These are phyloP conservation scores for Rhodamnia argentea DNA, from an alignment of 345 rosid genomes.

Conservation along the genomic window DNA sequence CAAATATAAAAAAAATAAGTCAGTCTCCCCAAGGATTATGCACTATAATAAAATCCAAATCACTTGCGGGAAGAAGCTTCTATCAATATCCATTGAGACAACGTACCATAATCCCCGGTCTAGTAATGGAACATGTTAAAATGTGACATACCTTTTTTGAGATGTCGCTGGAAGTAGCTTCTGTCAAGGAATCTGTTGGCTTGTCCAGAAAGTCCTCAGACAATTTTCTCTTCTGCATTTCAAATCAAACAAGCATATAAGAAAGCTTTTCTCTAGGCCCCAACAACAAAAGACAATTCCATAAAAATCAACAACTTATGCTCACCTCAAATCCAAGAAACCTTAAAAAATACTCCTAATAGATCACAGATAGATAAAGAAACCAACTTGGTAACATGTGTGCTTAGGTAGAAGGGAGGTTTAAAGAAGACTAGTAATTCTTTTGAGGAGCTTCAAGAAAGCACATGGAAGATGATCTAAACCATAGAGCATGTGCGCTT, in stretches of 20 bases:
- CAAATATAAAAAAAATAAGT: too few species aligned
- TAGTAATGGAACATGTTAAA: too few species aligned
- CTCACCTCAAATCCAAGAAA: neutral
- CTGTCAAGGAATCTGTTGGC: slow-evolving; percentile 5
- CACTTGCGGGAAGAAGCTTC: too few species aligned
- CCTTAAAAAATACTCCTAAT: neutral
- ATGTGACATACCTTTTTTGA: neutral
- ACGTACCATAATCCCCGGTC: too few species aligned
- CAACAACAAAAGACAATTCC: neutral
- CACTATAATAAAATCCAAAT: too few species aligned
- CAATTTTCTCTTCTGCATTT: slow-evolving; percentile 3
- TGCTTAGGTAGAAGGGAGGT: neutral
- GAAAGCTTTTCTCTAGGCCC: neutral
- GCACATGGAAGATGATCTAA: neutral
- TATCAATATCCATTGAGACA: too few species aligned
- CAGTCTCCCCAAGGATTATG: too few species aligned
- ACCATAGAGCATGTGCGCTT: neutral
- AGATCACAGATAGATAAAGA: neutral
- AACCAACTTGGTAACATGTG: neutral
- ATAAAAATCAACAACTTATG: neutral
- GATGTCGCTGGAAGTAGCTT: neutral
- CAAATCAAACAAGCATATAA: neutral
- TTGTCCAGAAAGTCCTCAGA: neutral
- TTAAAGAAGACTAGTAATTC: neutral
- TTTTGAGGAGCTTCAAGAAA: neutral